These are phyloP conservation scores for Jamesozyma hellenica DNA, from an alignment of 805 yeast species.

Conservation along the genomic window DNA sequence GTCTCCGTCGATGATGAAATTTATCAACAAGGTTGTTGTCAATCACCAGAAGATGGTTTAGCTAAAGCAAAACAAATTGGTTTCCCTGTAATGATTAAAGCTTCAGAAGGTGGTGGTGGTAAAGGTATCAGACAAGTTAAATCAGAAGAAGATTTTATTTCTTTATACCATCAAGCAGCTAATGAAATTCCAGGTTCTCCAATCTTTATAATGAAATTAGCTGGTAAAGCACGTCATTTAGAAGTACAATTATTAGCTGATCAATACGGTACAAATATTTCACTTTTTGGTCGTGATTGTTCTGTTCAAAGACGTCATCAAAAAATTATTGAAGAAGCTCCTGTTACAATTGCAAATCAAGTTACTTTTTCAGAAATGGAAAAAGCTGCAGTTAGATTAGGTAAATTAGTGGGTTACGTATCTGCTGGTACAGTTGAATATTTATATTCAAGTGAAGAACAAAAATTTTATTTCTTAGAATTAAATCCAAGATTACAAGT, in stretches of 20 bases:
- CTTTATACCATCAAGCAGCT: slow-evolving; percentile 85
- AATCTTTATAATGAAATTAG: slow-evolving; percentile 92
- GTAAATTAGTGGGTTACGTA: slow-evolving; percentile 93
- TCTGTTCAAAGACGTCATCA: slow-evolving; percentile 99
- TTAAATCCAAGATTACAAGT: slow-evolving; percentile 98
- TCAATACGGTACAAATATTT: slow-evolving; percentile 95
- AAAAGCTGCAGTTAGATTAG: slow-evolving; percentile 93
- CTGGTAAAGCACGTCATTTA: slow-evolving; percentile 95
- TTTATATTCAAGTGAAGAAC: slow-evolving; percentile 85
- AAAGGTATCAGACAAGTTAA: slow-evolving; percentile 98
- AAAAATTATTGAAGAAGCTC: slow-evolving; percentile 98
- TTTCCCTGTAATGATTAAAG: slow-evolving; percentile 97
- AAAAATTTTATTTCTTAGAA: slow-evolving; percentile 92
- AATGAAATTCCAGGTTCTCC: slow-evolving; percentile 99
- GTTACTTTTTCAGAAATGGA: slow-evolving; percentile 89
- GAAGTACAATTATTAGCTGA: slow-evolving; percentile 97
- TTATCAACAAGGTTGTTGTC: slow-evolving; percentile 82
- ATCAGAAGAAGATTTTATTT: slow-evolving; percentile 61
- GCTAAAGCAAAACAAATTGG: slow-evolving; percentile 79
- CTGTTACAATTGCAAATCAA: slow-evolving; percentile 85
- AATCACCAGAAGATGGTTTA: slow-evolving; percentile 80
- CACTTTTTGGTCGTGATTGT: slow-evolving; percentile 97
- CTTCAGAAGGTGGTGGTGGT: slow-evolving; percentile 99
- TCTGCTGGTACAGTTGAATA: slow-evolving; percentile 99
- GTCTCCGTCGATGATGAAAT: slow-evolving; percentile 83